These are phyloP conservation scores for Ganoderma sinense DNA, from an alignment of 1,284 basidiomycete genomes.

Conservation along the genomic window DNA sequence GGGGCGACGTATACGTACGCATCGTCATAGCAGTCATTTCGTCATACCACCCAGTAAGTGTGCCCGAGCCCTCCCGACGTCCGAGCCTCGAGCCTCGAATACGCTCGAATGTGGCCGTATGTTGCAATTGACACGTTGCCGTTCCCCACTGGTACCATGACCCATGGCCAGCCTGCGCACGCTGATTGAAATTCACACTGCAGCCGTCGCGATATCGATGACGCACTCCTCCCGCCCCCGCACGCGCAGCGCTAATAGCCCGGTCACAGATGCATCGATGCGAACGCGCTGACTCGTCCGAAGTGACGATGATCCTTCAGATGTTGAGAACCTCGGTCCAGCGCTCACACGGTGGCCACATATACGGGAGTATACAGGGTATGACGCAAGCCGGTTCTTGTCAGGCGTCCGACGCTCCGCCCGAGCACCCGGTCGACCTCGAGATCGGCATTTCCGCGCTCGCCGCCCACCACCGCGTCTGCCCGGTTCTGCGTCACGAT, in stretches of 20 bases:
- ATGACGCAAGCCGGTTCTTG: constrained; percentile 1
- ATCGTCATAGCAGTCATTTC: not conserved
- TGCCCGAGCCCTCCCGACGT: not conserved
- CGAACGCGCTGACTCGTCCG: not conserved
- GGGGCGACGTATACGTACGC: no score
- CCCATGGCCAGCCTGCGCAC: no score
- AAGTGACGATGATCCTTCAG: not conserved
- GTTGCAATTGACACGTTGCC: no score
- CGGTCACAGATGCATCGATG: not conserved
- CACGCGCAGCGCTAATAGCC: no score
- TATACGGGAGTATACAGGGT: no score
- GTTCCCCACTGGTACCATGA: no score
- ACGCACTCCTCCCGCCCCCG: no score
- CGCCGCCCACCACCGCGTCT: not conserved
- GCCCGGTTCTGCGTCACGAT: no score
- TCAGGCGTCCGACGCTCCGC: not conserved
- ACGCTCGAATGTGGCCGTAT: no score
- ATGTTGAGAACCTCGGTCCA: not conserved
- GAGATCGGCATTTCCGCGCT: not conserved
- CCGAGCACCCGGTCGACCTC: not conserved
- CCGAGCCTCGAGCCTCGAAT: no score
- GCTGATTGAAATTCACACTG: no score
- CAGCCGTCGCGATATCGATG: no score
- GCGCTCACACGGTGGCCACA: not conserved
- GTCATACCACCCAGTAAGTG: not conserved